Percentiles rank a stretch among this genome's conserved stretches.
phyloP scores from a whole-genome alignment of 208 protist genomes.

The Zelonia costaricensis region DNA sequence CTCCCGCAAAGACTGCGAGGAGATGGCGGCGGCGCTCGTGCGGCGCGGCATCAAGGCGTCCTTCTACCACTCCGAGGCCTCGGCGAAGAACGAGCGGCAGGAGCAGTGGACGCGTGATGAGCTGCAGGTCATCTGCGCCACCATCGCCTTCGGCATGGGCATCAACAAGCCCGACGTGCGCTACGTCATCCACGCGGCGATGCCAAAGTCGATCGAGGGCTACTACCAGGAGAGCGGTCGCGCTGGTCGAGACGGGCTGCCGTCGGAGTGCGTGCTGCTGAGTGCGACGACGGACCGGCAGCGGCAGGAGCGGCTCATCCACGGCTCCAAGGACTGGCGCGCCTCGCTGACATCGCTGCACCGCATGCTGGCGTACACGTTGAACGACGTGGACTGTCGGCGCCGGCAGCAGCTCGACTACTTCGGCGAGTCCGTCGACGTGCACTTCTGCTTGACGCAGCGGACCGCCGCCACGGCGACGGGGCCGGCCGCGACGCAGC shows the following conservation, averaged over 20 bases:
- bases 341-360: constrained; percentile 68
- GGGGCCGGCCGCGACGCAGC: constrained; percentile 29
- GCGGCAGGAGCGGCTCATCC: constrained; percentile 81
- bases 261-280: constrained; percentile 84
- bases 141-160: constrained; percentile 98
- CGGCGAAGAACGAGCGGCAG: constrained; percentile 75
- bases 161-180: constrained; percentile 98
- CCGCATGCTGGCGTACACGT: constrained; percentile 79
- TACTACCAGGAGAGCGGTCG: constrained; percentile 98
- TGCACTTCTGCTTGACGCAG: constrained; percentile 72
- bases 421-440: constrained; percentile 80
- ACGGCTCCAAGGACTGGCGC: constrained; percentile 78
- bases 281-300: constrained; percentile 61
- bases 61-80: constrained; percentile 80
- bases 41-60: constrained; percentile 56
- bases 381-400: constrained; percentile 87
- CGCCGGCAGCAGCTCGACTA: constrained; percentile 82
- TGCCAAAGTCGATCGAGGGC: constrained; percentile 97
- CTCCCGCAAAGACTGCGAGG: constrained; percentile 82
- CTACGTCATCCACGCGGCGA: constrained; percentile 97
- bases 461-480: constrained; percentile 3
- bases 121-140: constrained; percentile 96
- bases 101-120: constrained; percentile 91
- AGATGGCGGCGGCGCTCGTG: constrained; percentile 64
- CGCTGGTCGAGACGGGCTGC: constrained; percentile 94